A percentile compares a stretch with the other conserved stretches of the same genome.
Evolutionary conservation across 495 filamentous ascomycete species (phyloP).

Genomic region (Neurospora sp.): DNA sequence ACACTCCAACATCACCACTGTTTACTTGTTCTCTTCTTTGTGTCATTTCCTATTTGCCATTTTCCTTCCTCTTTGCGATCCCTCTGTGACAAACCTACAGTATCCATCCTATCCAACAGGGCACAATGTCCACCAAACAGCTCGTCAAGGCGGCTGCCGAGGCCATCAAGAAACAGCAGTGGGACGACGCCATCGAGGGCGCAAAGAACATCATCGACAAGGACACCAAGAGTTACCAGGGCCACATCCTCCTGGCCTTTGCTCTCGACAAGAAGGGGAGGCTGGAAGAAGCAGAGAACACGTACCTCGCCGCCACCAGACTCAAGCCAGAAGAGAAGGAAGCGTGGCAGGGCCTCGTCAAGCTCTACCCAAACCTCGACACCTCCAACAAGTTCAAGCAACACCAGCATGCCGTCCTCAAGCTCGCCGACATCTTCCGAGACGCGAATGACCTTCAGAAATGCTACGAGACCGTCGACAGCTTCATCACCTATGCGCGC

Average conservation of each 20-base stretch:
- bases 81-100: background rate
- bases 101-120: background rate
- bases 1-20: background rate
- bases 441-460: conserved; percentile 54
- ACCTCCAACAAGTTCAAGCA: conserved; percentile 54
- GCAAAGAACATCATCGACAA: conserved; percentile 54
- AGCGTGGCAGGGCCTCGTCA: conserved; percentile 86
- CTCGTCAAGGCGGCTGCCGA: conserved; percentile 74
- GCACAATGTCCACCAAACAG: conserved; percentile 54
- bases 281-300: conserved; percentile 57
- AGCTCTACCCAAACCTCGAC: conserved; percentile 65
- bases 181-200: conserved; percentile 57
- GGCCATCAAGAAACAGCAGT: conserved; percentile 72
- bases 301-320: conserved; percentile 64
- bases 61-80: no score
- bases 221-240: conserved; percentile 75
- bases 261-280: conserved; percentile 65
- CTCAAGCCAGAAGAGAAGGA: conserved; percentile 44
- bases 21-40: background rate
- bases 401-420: conserved; percentile 62
- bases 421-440: conserved; percentile 63
- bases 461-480: conserved; percentile 74
- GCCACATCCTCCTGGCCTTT: conserved; percentile 73
- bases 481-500: conserved; percentile 59
- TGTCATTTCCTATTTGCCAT: background rate